Conservation (phyloP, 2,329 filamentous ascomycete species). For the Xylariales sp. region DNA sequence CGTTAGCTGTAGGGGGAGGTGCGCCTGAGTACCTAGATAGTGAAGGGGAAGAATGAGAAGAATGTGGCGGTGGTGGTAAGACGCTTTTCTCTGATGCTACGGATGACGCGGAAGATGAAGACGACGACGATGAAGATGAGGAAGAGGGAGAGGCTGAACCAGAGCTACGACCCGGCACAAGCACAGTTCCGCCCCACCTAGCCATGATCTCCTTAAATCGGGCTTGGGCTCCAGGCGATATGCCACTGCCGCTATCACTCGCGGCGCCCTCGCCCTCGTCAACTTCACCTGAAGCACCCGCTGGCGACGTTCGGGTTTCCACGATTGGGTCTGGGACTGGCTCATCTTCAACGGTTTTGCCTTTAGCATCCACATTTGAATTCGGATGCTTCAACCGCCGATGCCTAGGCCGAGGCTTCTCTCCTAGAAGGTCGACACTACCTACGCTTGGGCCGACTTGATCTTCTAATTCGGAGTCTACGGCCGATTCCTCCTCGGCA, state of each 20-base stretch:
- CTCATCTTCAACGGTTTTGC: neutral
- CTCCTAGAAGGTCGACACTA: too few species aligned
- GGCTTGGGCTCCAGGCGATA: neutral
- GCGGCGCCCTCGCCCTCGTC: neutral
- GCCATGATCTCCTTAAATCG: conserved; percentile 5
- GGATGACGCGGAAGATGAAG: neutral
- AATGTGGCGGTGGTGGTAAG: neutral
- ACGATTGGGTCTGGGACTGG: too few species aligned
- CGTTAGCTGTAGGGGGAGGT: too few species aligned
- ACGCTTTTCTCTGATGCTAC: too few species aligned
- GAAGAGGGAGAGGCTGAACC: neutral
- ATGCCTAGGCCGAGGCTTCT: too few species aligned
- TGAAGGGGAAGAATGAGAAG: neutral
- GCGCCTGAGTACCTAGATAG: too few species aligned
- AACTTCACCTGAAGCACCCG: too few species aligned
- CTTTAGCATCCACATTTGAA: neutral
- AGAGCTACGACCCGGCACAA: too few species aligned
- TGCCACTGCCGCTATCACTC: neutral
- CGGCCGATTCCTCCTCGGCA: neutral
- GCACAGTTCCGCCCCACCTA: too few species aligned
- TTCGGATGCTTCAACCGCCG: neutral
- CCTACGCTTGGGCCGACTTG: neutral
- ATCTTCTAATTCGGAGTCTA: too few species aligned
- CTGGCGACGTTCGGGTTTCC: too few species aligned
- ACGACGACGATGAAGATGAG: neutral